phyloP scores from a whole-genome alignment of 2,329 filamentous ascomycete genomes.

The Penicillium decumbens region DNA sequence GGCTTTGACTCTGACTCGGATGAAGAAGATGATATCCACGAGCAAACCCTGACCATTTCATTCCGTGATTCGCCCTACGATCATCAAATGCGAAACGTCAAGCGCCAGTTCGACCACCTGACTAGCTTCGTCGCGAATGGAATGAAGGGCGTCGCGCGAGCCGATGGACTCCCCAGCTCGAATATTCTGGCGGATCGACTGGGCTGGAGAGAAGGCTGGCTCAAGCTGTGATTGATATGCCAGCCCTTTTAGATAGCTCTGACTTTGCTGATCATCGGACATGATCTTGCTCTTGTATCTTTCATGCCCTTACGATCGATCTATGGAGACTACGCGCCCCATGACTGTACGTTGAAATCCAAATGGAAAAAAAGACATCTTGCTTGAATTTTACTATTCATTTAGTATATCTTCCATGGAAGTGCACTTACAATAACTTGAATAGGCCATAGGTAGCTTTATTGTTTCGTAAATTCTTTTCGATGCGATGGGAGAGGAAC shows the following conservation, averaged over 20 bases:
- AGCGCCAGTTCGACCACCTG: slow-evolving; percentile 59
- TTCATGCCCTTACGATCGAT: neutral
- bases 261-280: neutral
- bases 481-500: slow-evolving; percentile 1
- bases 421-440: slow-evolving; percentile 1
- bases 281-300: neutral
- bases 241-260: neutral
- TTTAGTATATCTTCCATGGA: slow-evolving; percentile 1
- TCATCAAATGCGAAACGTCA: slow-evolving; percentile 54
- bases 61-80: slow-evolving; percentile 45
- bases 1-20: slow-evolving; percentile 22
- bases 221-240: neutral
- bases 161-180: slow-evolving; percentile 68
- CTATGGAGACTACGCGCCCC: neutral
- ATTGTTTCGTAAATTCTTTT: slow-evolving; percentile 17
- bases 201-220: slow-evolving; percentile 45
- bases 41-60: slow-evolving; percentile 40
- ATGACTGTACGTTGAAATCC: neutral
- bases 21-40: slow-evolving; percentile 34
- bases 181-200: slow-evolving; percentile 77
- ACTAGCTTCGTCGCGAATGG: slow-evolving; percentile 68
- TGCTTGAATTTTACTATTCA: slow-evolving; percentile 4
- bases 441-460: slow-evolving; percentile 1
- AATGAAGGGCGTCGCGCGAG: slow-evolving; percentile 68
- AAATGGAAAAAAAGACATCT: neutral